A percentile compares a stretch with the other conserved stretches of the same genome.
Conservation (phyloP, 2,329 filamentous ascomycete species). For the Tympanopsis confertula region DNA sequence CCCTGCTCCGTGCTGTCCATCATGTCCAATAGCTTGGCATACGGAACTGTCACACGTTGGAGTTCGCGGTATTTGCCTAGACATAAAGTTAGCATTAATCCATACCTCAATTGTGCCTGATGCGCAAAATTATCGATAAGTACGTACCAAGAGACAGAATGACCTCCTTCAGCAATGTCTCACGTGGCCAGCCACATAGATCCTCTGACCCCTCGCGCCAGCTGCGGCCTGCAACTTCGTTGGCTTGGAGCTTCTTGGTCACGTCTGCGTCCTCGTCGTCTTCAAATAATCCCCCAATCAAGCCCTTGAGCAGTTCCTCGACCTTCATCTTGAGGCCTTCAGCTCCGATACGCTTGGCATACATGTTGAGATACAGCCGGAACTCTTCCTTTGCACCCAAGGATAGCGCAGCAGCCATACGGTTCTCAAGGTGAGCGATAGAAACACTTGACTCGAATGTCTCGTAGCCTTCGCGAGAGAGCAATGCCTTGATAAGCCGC, state of each 20-base stretch:
- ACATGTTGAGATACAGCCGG: conserved; percentile 91
- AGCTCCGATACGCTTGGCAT: conserved; percentile 85
- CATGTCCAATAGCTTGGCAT: background rate
- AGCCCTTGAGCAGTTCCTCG: conserved; percentile 74
- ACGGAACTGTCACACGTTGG: conserved; percentile 1
- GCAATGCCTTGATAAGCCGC: conserved; percentile 75
- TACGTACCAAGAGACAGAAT: conserved; percentile 80
- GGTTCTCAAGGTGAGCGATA: conserved; percentile 89
- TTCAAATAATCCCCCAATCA: conserved; percentile 62
- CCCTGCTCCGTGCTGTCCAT: background rate
- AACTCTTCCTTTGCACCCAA: conserved; percentile 86
- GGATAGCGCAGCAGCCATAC: conserved; percentile 77
- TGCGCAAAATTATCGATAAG: background rate
- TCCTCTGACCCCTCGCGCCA: conserved; percentile 59
- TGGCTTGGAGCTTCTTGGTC: conserved; percentile 14
- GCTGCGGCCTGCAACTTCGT: conserved; percentile 26
- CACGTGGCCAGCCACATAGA: conserved; percentile 83
- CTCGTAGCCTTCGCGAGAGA: conserved; percentile 84
- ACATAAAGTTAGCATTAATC: background rate
- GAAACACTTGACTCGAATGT: conserved; percentile 83
- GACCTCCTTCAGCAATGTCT: conserved; percentile 78
- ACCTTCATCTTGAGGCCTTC: conserved; percentile 82
- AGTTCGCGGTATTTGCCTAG: conserved; percentile 1
- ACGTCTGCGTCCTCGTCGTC: conserved; percentile 36
- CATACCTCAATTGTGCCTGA: background rate